Evolutionary conservation across 1,284 basidiomycete genomes (phyloP), one percentile per base, ranked within the genome.

Genomic region (Cutaneotrichosporon dermatis): DNA sequence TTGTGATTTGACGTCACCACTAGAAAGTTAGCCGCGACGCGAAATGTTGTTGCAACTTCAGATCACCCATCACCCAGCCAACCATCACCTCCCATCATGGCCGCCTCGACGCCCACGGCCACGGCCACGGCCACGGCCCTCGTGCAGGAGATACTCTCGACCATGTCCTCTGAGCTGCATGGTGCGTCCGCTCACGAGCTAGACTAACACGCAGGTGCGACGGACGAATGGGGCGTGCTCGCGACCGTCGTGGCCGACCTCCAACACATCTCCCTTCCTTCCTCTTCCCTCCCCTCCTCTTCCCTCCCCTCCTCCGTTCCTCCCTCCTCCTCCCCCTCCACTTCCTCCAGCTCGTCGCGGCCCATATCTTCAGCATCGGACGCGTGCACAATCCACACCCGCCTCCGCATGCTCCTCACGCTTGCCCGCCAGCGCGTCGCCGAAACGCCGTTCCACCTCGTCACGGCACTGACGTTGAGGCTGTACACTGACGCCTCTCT

Each of bases 401-500:
- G 46, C 16, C 53, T 65, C 12, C 34, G 56, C 7, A 61, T 72
- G 0, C 69, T 82, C 8, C 69, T 78, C 5, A 60, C 63, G 2
- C 66, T 80, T 2, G 77, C 81, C 4, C 61, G 80, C 51, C 74
- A 79, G 9, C 70, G 76, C 37, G 78, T 83, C 64, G 69, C 74
- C 42, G 61, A 75, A 0, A 72, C 73, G 46, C 75, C 75, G 1
- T 83, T 79, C 67, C 66, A 72, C 37, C 53, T 64, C 11, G 80
- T 83, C 5, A 67, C 73, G 0, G 37, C 50, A 0, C 56, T 64
- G 36, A 81, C 80, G 76, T 69, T 82, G 9, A 59, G 74, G 6
- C 68, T 80, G 34, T 82, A 81, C 63, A 79, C 80, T 16, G 82
- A 83, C 59, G 67, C 76, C 0, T 67, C 69, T 0, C 54, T 82